phyloP scores from a whole-genome alignment of 2,329 filamentous ascomycete species.

The Aspergillus felis region DNA sequence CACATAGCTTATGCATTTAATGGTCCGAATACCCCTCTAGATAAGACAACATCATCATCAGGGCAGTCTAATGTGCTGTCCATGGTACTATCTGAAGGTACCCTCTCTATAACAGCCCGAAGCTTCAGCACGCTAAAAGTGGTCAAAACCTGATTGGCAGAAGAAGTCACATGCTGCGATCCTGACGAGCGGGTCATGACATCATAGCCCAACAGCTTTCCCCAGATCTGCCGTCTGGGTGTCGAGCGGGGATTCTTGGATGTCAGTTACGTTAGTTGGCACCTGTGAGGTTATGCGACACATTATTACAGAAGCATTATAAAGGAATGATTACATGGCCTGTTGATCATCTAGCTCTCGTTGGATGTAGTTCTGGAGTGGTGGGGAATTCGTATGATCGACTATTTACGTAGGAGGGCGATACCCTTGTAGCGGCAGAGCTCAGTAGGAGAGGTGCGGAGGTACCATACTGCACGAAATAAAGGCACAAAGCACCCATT shows the following conservation, averaged over 20 bases:
- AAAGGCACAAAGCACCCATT: not conserved
- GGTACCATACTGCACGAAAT: not conserved
- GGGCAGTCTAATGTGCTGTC: not conserved
- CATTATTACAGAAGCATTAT: not conserved
- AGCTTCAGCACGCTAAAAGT: not conserved
- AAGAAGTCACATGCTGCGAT: not conserved
- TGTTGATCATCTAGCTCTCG: not conserved
- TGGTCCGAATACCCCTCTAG: no score
- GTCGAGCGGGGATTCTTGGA: not conserved
- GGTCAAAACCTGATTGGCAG: not conserved
- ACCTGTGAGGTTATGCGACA: no score
- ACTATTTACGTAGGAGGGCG: not conserved
- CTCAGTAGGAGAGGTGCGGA: not conserved
- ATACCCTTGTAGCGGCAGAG: not conserved
- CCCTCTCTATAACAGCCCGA: no score
- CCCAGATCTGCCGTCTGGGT: constrained; percentile 5
- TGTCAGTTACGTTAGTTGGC: not conserved
- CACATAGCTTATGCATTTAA: not conserved
- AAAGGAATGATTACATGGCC: not conserved
- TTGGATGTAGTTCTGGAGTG: not conserved
- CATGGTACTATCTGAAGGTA: no score
- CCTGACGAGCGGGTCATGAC: constrained; percentile 3
- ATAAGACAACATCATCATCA: no score
- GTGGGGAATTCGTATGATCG: not conserved
- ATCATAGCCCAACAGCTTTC: constrained; percentile 9